Base-by-base conservation (phyloP, 202 grass and related monocot genomes). In the Saccharum hybrid region DNA sequence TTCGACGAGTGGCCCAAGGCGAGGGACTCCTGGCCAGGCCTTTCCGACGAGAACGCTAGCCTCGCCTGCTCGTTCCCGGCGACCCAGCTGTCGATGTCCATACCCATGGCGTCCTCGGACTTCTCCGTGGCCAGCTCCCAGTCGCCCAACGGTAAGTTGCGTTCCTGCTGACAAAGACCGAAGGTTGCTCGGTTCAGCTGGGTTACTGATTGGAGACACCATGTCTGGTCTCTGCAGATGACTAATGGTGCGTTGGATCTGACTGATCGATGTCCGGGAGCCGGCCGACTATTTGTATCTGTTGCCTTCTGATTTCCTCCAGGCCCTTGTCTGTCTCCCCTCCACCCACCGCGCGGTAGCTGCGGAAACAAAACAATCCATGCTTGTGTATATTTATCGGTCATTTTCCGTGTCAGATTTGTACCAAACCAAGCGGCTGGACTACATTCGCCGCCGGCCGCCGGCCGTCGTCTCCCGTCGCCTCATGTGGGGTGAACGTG, bases 1-100 rank as follows among this genome's bases (percentile, higher is more conserved):
- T 88, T 95, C 15, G 95, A 98, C 63, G 89, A 98, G 88, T 98
- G 95, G 95, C 92, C 92, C 1, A 86, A 87, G 78, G 41, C 83
- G 14, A 83, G 88, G 61, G 86, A 88, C 73, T 87, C 88, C 3
- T 97, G 91, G 91, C 68, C 90, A 11, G 90, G 90, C 19, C 74
- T 92, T 10, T 52, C 66, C 1, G 85, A 82, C 37, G 89, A 91
- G 52, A 97, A 84, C 30, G 62, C 73, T 1, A 12, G 86, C 77
- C 73, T 85, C 9, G 64, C 77, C 40, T 5, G 4, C 4, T 91
- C 90, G 1, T 91, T 94, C 80, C 88, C 92, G n/a, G 81, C 90
- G 23, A 94, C 95, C 10, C 92, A 93, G 34, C 85, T 98, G 54
- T 94, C 95, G 4, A 94, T 97, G 12, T 98, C 95, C 40, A 93